These are phyloP conservation scores for Xerocomellus amylosporus DNA, from an alignment of 768 basidiomycete genomes.

Conservation along the genomic window DNA sequence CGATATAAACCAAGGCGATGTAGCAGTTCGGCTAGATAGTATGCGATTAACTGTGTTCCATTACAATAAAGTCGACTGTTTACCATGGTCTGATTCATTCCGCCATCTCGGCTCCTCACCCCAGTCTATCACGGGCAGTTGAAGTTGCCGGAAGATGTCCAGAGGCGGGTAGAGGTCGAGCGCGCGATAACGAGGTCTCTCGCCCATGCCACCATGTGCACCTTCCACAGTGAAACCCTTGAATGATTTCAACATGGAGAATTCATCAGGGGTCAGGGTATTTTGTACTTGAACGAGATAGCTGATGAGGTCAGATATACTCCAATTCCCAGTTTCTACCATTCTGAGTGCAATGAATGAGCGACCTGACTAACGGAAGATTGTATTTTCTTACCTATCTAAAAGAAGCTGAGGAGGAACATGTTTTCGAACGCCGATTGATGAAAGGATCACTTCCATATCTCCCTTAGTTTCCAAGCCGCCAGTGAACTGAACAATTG, in stretches of 20 bases:
- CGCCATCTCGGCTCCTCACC: slow-evolving; percentile 66
- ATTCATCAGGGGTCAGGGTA: neutral
- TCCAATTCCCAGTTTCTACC: slow-evolving; percentile 3
- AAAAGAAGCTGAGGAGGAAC: neutral
- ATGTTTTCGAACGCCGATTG: neutral
- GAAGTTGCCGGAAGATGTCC: slow-evolving; percentile 61
- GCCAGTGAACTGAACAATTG: neutral
- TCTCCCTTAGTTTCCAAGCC: neutral
- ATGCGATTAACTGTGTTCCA: neutral
- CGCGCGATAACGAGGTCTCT: slow-evolving; percentile 37
- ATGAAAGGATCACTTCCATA: neutral
- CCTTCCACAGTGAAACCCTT: slow-evolving; percentile 53
- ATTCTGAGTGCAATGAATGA: neutral
- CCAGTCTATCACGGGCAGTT: slow-evolving; percentile 84
- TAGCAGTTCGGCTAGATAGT: slow-evolving; percentile 31
- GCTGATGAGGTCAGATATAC: neutral
- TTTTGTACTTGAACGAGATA: slow-evolving; percentile 2
- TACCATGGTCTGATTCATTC: neutral
- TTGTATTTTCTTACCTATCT: neutral
- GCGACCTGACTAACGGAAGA: neutral
- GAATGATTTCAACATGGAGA: neutral
- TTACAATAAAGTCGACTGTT: slow-evolving; percentile 26
- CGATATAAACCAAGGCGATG: neutral
- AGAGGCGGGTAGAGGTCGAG: slow-evolving; percentile 80
- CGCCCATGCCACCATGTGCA: neutral